Percentiles rank a stretch among this genome's conserved stretches.
phyloP scores from a whole-genome alignment of 2,329 filamentous ascomycete genomes.

The Zelopaecilomyces penicillatus region DNA sequence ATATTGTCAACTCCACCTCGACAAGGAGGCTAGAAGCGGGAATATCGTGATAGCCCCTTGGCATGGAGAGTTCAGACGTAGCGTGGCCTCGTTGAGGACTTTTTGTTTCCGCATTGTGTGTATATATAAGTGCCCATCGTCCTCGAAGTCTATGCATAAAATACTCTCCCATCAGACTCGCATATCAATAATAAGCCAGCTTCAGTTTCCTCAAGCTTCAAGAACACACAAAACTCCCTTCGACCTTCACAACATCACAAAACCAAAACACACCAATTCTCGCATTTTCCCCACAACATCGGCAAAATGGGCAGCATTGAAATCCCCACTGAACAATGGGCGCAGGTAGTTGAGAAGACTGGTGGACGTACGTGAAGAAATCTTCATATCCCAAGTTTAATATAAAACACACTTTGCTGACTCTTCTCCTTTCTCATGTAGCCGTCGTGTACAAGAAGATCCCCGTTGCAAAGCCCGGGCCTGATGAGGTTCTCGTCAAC shows the following conservation, averaged over 20 bases:
- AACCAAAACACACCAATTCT: neutral
- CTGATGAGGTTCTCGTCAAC: slow-evolving; percentile 87
- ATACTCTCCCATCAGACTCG: too few species aligned
- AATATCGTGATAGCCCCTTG: too few species aligned
- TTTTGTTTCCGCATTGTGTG: too few species aligned
- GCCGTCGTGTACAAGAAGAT: slow-evolving; percentile 70
- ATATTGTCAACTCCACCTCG: too few species aligned
- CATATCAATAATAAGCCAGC: too few species aligned
- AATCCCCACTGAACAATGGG: slow-evolving; percentile 81
- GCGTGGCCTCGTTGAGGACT: too few species aligned
- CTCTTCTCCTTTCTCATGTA: slow-evolving; percentile 18
- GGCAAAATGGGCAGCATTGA: slow-evolving; percentile 8
- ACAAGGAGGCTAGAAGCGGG: too few species aligned
- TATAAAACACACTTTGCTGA: slow-evolving; percentile 4
- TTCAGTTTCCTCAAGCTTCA: too few species aligned
- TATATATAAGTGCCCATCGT: too few species aligned
- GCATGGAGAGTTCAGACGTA: too few species aligned
- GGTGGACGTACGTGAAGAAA: slow-evolving; percentile 51
- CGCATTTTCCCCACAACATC: slow-evolving; percentile 11
- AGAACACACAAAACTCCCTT: too few species aligned
- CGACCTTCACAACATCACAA: neutral
- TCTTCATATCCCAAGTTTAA: neutral
- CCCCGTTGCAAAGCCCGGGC: slow-evolving; percentile 68
- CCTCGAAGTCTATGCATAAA: too few species aligned
- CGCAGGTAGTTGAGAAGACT: slow-evolving; percentile 77